Evolutionary conservation across 352 stramenopile species (phyloP), one percentile per base, ranked within the genome.

Genomic region (Pythium utonaiense): DNA sequence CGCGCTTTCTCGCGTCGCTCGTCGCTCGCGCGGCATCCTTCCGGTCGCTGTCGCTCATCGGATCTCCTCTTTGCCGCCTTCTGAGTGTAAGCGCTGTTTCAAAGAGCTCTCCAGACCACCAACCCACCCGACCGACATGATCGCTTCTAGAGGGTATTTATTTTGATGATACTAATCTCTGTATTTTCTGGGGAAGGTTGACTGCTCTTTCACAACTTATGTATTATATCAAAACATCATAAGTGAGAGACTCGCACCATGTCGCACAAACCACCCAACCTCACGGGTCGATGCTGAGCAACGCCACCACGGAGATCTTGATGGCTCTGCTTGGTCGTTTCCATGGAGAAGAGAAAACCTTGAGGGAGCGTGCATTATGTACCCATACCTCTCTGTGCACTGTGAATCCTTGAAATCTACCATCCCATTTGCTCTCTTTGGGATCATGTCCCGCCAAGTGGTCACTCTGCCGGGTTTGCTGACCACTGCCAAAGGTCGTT

Each of bases 211-310:
- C 16, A 6, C 7, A 3, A 49, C 8, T 21, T 28, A 45, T 38
- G 21, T 42, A 17, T 24, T 16, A 7, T 12, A 6, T 10, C 7
- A 30, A 28, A 30, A 19, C 41, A 60, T 60, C 2, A 16, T 8
- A 13, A 59, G 4, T 50, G 17, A 25, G 6, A 61, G 60, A 24
- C 5, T 44, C 50, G 44, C 62, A 71, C 57, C 58, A 71, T 71
- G 57, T 71, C 57, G 54, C 64, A 67, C 64, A 71, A 49, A 63
- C 24, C 52, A 52, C 27, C 40, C 40, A 47, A 47, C 40, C 40
- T 25, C 3, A 47, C 14, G 40, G 40, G 40, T 47, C 40, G 33
- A 40, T 14, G 33, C 33, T 40, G 33, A 25, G 6, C 40, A 47
- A 6, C 5, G 16, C 10, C 40, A 47, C 40, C 16, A 44, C 17